Evolutionary conservation across 345 rosid species (phyloP), one percentile per base, ranked within the genome.

Genomic region (Heritiera littoralis): DNA sequence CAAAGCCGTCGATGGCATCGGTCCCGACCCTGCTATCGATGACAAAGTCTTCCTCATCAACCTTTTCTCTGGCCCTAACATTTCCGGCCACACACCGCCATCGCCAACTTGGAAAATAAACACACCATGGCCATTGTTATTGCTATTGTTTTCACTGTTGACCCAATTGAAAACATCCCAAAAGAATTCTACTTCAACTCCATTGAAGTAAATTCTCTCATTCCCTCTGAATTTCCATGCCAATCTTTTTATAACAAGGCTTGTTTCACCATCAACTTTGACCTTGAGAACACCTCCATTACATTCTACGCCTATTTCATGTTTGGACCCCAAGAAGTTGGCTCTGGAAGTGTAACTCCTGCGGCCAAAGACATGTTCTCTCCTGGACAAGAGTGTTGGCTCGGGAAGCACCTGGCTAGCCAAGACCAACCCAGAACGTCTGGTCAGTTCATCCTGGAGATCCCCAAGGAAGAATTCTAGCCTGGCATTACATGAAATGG

Each of bases 101-200:
- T 89, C 90, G 12, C 90, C 92, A n/a, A 88, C 86, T 80, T 88
- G 92, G 67, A 89, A 89, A 68, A 88, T 84, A 66, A 89, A 89
- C 69, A 89, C 92, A 7, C 89, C 90, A 41, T 83, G 85, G 4
- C 87, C 84, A 63, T 69, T 74, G 12, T 3, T 48, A 41, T 4
- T 51, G 10, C 1, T 70, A 0, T 23, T 43, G 15, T 41, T 30
- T 35, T 41, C 74, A 63, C 72, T 52, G 4, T 80, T 82, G 38
- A 89, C 83, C 92, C 88, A 89, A 45, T 82, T 89, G 76, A 89
- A 84, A 14, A 89, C 89, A 74, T 89, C 92, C 92, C 92, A 89
- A 64, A 80, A 85, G 32, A 87, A 87, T 41, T 89, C 88, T 1
- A 89, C 87, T 59, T 89, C 90, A 41, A 79, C 63, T 14, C 89